Conservation (phyloP, 306 rosid species). For the Sicyos edulis region DNA sequence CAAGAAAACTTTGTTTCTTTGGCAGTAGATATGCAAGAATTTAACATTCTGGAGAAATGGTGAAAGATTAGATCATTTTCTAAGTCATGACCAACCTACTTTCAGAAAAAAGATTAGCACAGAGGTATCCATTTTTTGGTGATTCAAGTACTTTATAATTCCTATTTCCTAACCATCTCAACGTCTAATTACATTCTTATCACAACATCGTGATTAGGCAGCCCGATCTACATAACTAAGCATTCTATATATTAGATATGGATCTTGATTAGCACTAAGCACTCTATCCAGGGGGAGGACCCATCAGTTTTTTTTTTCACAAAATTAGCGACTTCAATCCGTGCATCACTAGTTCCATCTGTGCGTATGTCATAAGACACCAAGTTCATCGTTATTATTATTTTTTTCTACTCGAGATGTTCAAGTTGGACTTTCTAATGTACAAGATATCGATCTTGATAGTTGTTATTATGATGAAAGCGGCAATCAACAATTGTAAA, state of each 20-base stretch:
- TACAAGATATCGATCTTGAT: no score
- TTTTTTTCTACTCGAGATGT: no score
- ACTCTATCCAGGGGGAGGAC: no score
- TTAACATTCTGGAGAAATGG: background rate
- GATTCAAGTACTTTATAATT: background rate
- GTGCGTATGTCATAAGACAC: no score
- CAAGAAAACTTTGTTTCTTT: background rate
- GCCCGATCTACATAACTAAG: background rate
- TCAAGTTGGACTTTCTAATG: no score
- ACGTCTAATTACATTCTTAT: background rate
- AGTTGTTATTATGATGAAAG: no score
- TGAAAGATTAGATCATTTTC: background rate
- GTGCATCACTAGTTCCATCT: no score
- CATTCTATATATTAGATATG: background rate
- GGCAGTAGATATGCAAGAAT: background rate
- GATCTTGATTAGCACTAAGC: no score
- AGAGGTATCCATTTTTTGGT: background rate
- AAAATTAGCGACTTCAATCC: no score
- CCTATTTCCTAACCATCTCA: background rate
- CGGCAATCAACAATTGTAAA: no score
- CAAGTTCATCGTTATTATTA: no score
- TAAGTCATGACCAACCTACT: background rate
- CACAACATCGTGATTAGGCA: background rate
- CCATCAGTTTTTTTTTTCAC: no score
- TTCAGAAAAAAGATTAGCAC: background rate